phyloP scores from a whole-genome alignment of 352 stramenopile genomes.

The Globisporangium uncinulatum region DNA sequence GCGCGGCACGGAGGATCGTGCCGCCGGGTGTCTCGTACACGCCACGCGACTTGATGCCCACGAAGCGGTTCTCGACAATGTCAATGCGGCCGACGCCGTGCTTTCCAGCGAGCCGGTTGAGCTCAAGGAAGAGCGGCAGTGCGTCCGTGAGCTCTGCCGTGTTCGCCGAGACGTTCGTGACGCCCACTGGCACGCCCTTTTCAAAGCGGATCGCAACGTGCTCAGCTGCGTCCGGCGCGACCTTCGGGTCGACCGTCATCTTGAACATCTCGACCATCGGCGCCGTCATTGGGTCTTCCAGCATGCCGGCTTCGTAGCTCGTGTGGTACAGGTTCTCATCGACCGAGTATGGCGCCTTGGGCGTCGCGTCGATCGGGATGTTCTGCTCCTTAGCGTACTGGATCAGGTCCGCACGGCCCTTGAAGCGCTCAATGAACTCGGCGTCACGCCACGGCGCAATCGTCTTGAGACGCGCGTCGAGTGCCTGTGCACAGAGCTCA shows the following conservation, averaged over 20 bases:
- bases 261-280: slow-evolving; percentile 97
- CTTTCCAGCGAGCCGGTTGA: slow-evolving; percentile 96
- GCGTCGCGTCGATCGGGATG: slow-evolving; percentile 96
- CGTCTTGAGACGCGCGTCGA: slow-evolving; percentile 94
- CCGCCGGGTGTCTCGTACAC: slow-evolving; percentile 98
- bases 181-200: slow-evolving; percentile 92
- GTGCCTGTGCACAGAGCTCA: slow-evolving; percentile 96
- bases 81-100: slow-evolving; percentile 97
- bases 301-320: slow-evolving; percentile 95
- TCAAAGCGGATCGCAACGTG: slow-evolving; percentile 94
- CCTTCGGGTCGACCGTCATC: slow-evolving; percentile 96
- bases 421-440: slow-evolving; percentile 98
- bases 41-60: slow-evolving; percentile 99
- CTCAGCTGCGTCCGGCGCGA: slow-evolving; percentile 88
- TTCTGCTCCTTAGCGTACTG: slow-evolving; percentile 96
- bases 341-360: slow-evolving; percentile 97
- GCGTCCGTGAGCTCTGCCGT: slow-evolving; percentile 89
- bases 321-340: slow-evolving; percentile 99
- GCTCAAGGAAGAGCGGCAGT: slow-evolving; percentile 95
- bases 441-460: slow-evolving; percentile 97
- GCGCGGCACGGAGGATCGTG: slow-evolving; percentile 86
- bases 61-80: slow-evolving; percentile 99
- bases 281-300: slow-evolving; percentile 93
- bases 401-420: slow-evolving; percentile 95
- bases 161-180: slow-evolving; percentile 86